These are phyloP conservation scores for Solanum sitiens DNA, from an alignment of 257 asterid genomes.

Conservation along the genomic window DNA sequence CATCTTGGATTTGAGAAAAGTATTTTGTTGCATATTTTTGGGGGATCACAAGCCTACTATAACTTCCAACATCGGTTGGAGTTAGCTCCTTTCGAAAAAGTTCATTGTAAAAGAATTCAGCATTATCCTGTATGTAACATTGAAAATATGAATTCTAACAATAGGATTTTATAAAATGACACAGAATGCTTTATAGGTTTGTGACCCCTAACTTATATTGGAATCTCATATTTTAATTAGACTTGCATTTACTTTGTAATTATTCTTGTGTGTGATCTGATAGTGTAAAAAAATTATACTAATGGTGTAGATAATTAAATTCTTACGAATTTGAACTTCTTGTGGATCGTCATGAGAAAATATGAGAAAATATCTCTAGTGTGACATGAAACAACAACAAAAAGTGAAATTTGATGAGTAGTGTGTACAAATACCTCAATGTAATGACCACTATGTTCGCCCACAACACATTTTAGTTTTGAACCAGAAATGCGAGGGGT, in stretches of 20 bases:
- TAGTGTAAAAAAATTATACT: neutral
- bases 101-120: neutral
- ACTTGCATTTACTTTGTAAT: no score
- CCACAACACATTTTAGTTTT: neutral
- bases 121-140: no score
- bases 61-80: constrained; percentile 40
- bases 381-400: neutral
- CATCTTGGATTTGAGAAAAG: no score
- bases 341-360: neutral
- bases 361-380: neutral
- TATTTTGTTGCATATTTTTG: no score
- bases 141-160: no score
- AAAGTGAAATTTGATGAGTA: no score
- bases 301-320: neutral
- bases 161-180: no score
- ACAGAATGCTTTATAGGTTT: no score
- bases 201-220: no score
- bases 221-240: no score
- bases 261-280: neutral
- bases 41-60: no score
- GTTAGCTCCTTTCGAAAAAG: constrained; percentile 53
- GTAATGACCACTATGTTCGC: neutral
- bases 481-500: neutral
- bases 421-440: neutral
- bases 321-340: neutral